Base-by-base conservation (phyloP, 345 rosid species). In the Populus deltoides region DNA sequence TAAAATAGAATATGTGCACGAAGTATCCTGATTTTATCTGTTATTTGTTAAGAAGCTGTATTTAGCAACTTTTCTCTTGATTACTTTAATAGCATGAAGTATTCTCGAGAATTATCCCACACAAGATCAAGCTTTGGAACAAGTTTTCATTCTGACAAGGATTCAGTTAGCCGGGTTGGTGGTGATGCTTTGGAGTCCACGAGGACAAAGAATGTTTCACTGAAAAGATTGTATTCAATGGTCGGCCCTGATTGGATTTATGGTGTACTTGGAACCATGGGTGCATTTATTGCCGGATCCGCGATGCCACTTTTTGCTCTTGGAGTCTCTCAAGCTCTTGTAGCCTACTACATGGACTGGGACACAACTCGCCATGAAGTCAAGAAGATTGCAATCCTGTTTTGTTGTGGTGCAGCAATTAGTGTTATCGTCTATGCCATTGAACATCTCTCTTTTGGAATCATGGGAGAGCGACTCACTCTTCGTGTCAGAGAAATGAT, bases 231-330 rank as follows among this genome's bases (percentile, higher is more conserved):
- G 35, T 96, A 92, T 81, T 83, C 97, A 59, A 93, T 95, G 98
- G 79, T 91, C 22, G 83, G 86, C 2, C 99, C 97, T 24, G 98
- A 95, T 82, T 95, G 99, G 98, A 81, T 74, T 45, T 93, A 90
- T 57, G 99, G 93, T n/a, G 38, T 91, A 20, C 77, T 82, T 51
- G 99, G 99, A 47, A 91, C 90, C 68, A 41, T 92, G 31, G 78
- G 90, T 66, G 98, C 97, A 29, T 85, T 95, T 3, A 81, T 90
- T 49, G 91, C 97, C 25, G 99, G 99, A 85, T 88, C 99, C 35
- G 92, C 87, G 83, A 92, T 93, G 99, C 99, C 99, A 6, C 92
- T 95, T 59, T 95, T 95, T 36, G 99, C 99, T 7, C 94, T 95
- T 70, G 99, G 99, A 8, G 91, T 95, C 80, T 88, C 99, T 29